Evolutionary conservation across 2,329 filamentous ascomycete genomes (phyloP), one percentile per base, ranked within the genome.

Genomic region (Aureobasidium sp.): DNA sequence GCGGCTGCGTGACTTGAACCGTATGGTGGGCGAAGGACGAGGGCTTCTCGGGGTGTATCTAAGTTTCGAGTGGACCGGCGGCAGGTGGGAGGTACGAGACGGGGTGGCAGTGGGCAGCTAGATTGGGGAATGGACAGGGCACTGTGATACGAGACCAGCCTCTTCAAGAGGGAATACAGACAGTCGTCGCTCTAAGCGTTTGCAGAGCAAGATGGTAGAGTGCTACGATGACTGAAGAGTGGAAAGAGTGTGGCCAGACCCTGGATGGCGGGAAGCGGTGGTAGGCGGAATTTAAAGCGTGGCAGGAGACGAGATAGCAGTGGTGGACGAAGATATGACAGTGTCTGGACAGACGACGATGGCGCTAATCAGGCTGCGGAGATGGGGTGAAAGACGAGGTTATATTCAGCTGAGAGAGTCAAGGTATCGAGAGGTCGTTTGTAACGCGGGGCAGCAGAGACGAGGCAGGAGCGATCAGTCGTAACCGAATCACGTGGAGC

Each of bases 1-100:
- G 57, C 57, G 57, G 57, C 57, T 45, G 35, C 47, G 45, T 39
- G 57, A 52, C 52, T 31, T 60, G 57, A 60, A 60, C 57, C 57
- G 57, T 60, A 60, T 60, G 19, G 33, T 60, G 57, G 47, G 45
- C 54, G 40, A 59, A 44, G n/a, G 22, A 24, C 31, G 22, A 56
- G 14, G 22, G 44, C 44, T 24, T 24, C 17, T 57, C 8, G 39
- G 53, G 11, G 42, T 22, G 29, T 24, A 24, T 58, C 8, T 14
- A n/a, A 8, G 15, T 58, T 33, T 37, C 14, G 22, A 42, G 42
- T 42, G 17, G 54, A 19, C 42, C 27, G 31, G 11, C 54, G 31
- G 11, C 54, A 24, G 27, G 33, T 24, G 12, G 40, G 29, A 35
- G 19, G 42, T 12, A n/a, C 27, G 17, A 45, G n/a, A 33, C 17